phyloP scores from a whole-genome alignment of 192 early-diverging fungal genomes.

The Coemansia sp. region DNA sequence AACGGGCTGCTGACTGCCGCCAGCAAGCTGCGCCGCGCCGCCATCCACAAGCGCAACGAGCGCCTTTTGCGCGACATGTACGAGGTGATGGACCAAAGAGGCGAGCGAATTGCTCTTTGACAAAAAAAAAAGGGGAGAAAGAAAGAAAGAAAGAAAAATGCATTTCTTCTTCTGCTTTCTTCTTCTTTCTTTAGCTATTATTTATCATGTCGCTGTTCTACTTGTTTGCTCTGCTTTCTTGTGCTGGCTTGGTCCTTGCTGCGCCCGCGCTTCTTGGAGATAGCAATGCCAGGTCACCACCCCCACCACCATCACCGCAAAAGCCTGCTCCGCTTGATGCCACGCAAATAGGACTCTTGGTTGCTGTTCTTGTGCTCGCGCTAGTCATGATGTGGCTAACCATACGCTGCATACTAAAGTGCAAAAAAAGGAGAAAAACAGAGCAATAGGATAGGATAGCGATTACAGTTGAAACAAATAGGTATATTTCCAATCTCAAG shows the following conservation, averaged over 20 bases:
- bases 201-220: background rate
- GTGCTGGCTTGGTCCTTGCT: background rate
- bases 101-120: background rate
- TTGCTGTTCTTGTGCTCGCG: too few species aligned
- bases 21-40: conserved; percentile 88
- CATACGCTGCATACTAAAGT: too few species aligned
- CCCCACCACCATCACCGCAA: too few species aligned
- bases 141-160: background rate
- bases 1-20: conserved; percentile 94
- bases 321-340: too few species aligned
- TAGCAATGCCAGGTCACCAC: background rate
- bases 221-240: background rate
- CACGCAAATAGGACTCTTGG: background rate
- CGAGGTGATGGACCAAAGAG: conserved; percentile 8
- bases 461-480: too few species aligned
- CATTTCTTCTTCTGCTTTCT: background rate
- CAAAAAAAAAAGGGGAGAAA: background rate
- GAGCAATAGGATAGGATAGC: too few species aligned
- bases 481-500: too few species aligned
- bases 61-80: conserved; percentile 19
- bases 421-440: too few species aligned
- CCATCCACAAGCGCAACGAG: conserved; percentile 70
- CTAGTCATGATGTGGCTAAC: too few species aligned
- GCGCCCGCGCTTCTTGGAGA: background rate
- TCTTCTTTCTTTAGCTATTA: background rate